Evolutionary conservation across 495 filamentous ascomycete species (phyloP).

Genomic region (Neurospora tetrasperma): DNA sequence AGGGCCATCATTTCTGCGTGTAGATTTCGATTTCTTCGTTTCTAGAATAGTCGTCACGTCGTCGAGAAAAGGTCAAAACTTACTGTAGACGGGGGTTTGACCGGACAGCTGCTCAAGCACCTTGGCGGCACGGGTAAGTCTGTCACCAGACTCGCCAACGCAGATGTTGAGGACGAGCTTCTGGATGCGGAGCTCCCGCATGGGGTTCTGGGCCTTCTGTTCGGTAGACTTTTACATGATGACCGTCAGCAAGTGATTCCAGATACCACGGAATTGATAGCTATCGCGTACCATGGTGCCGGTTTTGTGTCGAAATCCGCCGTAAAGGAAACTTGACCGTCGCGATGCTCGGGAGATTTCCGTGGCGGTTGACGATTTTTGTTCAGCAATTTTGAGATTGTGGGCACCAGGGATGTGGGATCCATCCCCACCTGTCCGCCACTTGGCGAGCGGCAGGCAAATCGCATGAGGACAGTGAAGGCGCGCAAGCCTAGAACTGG

Average conservation of each 20-base stretch:
- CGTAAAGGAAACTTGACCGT: conserved; percentile 2
- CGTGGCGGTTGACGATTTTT: conserved; percentile 16
- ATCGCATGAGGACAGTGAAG: background rate
- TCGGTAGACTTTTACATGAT: conserved; percentile 29
- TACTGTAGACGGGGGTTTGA: conserved; percentile 99
- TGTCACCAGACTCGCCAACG: conserved; percentile 99
- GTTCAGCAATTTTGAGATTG: conserved; percentile 19
- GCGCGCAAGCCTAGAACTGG: background rate
- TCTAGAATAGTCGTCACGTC: background rate
- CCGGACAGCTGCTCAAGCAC: conserved; percentile 98
- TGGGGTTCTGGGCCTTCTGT: conserved; percentile 85
- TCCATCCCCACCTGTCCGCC: background rate
- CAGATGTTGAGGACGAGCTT: conserved; percentile 99
- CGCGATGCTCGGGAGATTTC: conserved; percentile 11
- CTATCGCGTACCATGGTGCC: conserved; percentile 19
- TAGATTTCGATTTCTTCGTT: background rate
- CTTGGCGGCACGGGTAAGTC: conserved; percentile 98
- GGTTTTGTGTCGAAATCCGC: conserved; percentile 17
- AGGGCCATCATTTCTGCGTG: background rate
- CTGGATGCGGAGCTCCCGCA: conserved; percentile 99
- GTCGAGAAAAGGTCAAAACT: conserved; percentile 14
- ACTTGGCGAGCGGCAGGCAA: background rate
- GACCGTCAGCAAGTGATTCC: conserved; percentile 9
- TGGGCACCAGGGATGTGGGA: conserved; percentile 9
- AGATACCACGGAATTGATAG: background rate